Conservation (phyloP, 805 yeast species). For the Metschnikowia reukaufii region DNA sequence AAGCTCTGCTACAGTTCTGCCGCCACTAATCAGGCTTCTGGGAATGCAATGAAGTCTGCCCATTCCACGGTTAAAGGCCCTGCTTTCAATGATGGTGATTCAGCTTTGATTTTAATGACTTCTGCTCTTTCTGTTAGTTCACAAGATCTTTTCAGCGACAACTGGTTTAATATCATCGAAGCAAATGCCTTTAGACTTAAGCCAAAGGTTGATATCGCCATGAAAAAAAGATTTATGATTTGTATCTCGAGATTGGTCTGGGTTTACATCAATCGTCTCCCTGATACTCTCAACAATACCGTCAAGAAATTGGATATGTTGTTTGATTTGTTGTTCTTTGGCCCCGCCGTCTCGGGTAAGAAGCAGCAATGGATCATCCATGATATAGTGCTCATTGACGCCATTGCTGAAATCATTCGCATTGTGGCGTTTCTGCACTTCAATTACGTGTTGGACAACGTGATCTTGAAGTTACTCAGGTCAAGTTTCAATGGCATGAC, state of each 20-base stretch:
- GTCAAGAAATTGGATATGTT: slow-evolving; percentile 72
- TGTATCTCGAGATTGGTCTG: slow-evolving; percentile 77
- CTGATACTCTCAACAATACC: slow-evolving; percentile 87
- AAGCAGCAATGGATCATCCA: slow-evolving; percentile 77
- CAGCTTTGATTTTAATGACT: slow-evolving; percentile 62
- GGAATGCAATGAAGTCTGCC: slow-evolving; percentile 4
- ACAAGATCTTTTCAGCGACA: slow-evolving; percentile 62
- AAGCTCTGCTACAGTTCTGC: slow-evolving; percentile 37
- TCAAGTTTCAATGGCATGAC: slow-evolving; percentile 56
- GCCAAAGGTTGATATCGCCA: slow-evolving; percentile 53
- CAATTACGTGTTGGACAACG: slow-evolving; percentile 76
- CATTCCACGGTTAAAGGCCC: slow-evolving; percentile 5
- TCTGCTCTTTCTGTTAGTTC: slow-evolving; percentile 81
- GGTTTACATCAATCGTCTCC: slow-evolving; percentile 84
- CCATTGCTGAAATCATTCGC: slow-evolving; percentile 72
- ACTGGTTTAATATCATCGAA: slow-evolving; percentile 75
- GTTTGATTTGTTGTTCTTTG: slow-evolving; percentile 55
- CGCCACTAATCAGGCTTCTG: slow-evolving; percentile 2
- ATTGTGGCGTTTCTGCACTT: slow-evolving; percentile 77
- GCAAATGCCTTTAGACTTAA: slow-evolving; percentile 58
- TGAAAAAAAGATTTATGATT: slow-evolving; percentile 56
- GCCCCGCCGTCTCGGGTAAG: slow-evolving; percentile 36
- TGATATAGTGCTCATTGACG: slow-evolving; percentile 59
- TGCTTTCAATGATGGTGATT: slow-evolving; percentile 55
- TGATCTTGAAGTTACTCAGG: slow-evolving; percentile 67